Evolutionary conservation across 306 rosid genomes (phyloP).

Genomic region (Parietaria judaica): DNA sequence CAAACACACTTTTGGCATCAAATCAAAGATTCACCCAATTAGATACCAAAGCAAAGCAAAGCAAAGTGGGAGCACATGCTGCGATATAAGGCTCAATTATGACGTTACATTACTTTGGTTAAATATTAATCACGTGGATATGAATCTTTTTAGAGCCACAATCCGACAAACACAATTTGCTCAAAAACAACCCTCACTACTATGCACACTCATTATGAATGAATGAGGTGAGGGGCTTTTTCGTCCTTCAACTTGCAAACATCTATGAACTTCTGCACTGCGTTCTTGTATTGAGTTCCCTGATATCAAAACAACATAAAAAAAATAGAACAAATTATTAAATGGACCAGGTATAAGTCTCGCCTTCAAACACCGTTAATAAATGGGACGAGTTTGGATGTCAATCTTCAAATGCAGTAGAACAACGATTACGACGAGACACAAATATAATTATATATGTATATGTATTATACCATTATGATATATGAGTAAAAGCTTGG

Average conservation of each 20-base stretch:
- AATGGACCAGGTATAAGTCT: neutral
- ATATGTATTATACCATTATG: neutral
- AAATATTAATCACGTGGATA: constrained; percentile 9
- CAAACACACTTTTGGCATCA: constrained; percentile 34
- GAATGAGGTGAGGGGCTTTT: constrained; percentile 1
- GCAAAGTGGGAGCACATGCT: constrained; percentile 28
- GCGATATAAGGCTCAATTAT: neutral
- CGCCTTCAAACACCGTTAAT: too few species aligned
- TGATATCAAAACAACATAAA: constrained; percentile 17
- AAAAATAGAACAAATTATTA: neutral
- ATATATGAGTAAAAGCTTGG: constrained; percentile 20
- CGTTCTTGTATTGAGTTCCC: constrained; percentile 71
- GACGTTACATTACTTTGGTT: constrained; percentile 9
- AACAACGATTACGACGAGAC: neutral
- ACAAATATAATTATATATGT: neutral
- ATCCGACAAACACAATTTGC: constrained; percentile 24
- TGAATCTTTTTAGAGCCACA: constrained; percentile 3
- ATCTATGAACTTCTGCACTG: constrained; percentile 60
- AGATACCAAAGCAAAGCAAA: constrained; percentile 19
- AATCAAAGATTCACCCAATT: constrained; percentile 27
- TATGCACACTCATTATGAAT: constrained; percentile 25
- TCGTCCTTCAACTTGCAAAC: constrained; percentile 59
- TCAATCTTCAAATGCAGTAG: too few species aligned
- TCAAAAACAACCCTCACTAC: constrained; percentile 12
- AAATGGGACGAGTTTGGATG: too few species aligned